Base-by-base conservation (phyloP, 2,329 filamentous ascomycete genomes). In the Dendryphion nanum region DNA sequence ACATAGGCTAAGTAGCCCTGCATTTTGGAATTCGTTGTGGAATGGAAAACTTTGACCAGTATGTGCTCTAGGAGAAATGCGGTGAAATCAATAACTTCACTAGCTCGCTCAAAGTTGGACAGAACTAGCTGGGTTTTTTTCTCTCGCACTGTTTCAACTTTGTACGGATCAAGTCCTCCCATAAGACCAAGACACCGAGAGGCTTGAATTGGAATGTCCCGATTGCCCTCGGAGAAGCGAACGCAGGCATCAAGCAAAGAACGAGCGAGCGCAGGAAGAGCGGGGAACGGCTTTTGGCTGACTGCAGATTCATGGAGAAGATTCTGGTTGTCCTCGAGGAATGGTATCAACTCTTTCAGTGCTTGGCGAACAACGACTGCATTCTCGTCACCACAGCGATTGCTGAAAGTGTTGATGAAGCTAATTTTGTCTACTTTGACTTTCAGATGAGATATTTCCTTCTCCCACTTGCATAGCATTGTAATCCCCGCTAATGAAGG, bases 1-100 rank as follows among this genome's bases (percentile, higher is more conserved):
- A 85, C 87, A 65, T 86, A 98, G 1, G 91, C 91, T 14, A 99
- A 75, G 59, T 94, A 95, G 0, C 89, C 90, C 63, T 97, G 93
- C 5, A 89, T 77, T 48, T 82, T 83, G 2, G 89, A 86, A 60
- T 96, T 94, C 0, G 86, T 93, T 1, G 88, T 86, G 1, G 91
- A 95, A 30, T 95, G 73, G 58, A 98, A 99, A 1, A 90, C 85
- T 44, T 90, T 89, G 18, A 97, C 89, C 8, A 98, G 72, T 6
- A 95, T 85, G 57, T 94, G 79, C 55, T 95, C 85, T 13, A 99
- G 74, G 32, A 95, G 75, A 54, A 90, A 89, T 28, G 93, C 74
- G 6, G 89, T 81, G 64, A 97, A 99, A 45, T 93, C 82, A 13
- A 88, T 83, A 1, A 84, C 86, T 61, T 99, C 91, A 35, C 80